Evolutionary conservation across 495 filamentous ascomycete genomes (phyloP).

Genomic region (Opeltia flavorubescens): DNA sequence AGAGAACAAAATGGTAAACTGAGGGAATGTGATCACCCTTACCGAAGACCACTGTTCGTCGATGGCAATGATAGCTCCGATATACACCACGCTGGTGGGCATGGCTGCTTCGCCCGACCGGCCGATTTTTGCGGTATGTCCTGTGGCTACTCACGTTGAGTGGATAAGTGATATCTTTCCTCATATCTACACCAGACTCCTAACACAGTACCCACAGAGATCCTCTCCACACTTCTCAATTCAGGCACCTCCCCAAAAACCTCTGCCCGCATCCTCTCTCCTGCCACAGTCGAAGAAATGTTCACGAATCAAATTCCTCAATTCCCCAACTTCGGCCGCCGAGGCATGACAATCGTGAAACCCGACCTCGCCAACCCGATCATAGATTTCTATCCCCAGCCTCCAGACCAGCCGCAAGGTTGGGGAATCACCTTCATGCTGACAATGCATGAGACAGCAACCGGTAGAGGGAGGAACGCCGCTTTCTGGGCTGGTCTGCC

Average conservation of each 20-base stretch:
- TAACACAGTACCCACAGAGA: slow-evolving; percentile 13
- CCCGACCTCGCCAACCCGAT: slow-evolving; percentile 32
- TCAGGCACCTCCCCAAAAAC: slow-evolving; percentile 36
- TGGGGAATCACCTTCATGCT: slow-evolving; percentile 48
- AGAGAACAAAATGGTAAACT: slow-evolving; percentile 26
- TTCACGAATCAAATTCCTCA: slow-evolving; percentile 46
- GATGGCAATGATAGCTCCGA: slow-evolving; percentile 19
- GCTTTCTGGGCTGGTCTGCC: slow-evolving; percentile 44
- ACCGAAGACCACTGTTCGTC: slow-evolving; percentile 27
- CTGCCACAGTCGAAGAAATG: slow-evolving; percentile 41
- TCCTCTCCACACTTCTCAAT: slow-evolving; percentile 36
- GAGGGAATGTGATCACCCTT: slow-evolving; percentile 31
- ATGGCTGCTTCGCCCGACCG: slow-evolving; percentile 38
- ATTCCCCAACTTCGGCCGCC: slow-evolving; percentile 33
- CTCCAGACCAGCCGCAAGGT: slow-evolving; percentile 36
- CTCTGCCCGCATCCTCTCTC: slow-evolving; percentile 28
- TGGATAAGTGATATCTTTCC: too few species aligned
- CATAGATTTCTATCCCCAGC: slow-evolving; percentile 35
- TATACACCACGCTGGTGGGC: slow-evolving; percentile 41
- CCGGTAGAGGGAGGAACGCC: slow-evolving; percentile 34
- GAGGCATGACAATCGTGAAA: slow-evolving; percentile 32
- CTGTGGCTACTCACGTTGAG: too few species aligned
- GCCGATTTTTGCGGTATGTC: slow-evolving; percentile 38
- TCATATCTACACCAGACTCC: not conserved
- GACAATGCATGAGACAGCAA: slow-evolving; percentile 22